Evolutionary conservation across 2,329 filamentous ascomycete genomes (phyloP), one percentile per base, ranked within the genome.

Genomic region (Clarireedia paspali): DNA sequence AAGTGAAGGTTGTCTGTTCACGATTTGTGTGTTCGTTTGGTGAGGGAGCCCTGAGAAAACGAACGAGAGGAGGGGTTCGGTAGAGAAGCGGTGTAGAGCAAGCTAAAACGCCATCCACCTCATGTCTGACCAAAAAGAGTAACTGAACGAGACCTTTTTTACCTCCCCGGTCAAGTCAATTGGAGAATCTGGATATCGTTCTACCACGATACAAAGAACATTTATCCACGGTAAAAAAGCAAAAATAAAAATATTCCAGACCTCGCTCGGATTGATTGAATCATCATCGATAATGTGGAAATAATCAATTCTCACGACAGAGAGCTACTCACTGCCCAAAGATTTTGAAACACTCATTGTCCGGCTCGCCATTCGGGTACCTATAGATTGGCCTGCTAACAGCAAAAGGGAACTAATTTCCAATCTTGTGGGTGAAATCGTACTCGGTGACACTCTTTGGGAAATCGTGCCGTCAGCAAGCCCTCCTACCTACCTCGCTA

Each of bases 1-100:
- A 26, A 47, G 26, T 47, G 44, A 27, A 47, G 39, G 44, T 47
- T 47, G 26, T 47, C 15, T 45, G 3, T 47, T 47, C 20, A 47
- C 23, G 44, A 47, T 24, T 20, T 20, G 20, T 24, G 44, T 27
- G 20, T 44, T 12, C 4, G 23, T 42, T 17, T 17, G 39, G 10
- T 17, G 15, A 44, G 17, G 38, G 17, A 20, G 20, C 9, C 40
- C 17, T 23, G n/a, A 23, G 40, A 44, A 44, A 49, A 51, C 55
- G 47, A 58, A 56, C 58, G 51, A 48, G 56, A 44, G 47, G 42
- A 49, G 48, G 30, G 36, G 44, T 47, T 36, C 30, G 47, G 48
- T 44, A 57, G 56, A 65, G 62, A 44, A 53, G 63, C 63, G 63
- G 63, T 66, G 63, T 59, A 59, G 59, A 39, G 45, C 60, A 63